Conservation (phyloP, 768 basidiomycete species). For the Clitopilus hobsonii region DNA sequence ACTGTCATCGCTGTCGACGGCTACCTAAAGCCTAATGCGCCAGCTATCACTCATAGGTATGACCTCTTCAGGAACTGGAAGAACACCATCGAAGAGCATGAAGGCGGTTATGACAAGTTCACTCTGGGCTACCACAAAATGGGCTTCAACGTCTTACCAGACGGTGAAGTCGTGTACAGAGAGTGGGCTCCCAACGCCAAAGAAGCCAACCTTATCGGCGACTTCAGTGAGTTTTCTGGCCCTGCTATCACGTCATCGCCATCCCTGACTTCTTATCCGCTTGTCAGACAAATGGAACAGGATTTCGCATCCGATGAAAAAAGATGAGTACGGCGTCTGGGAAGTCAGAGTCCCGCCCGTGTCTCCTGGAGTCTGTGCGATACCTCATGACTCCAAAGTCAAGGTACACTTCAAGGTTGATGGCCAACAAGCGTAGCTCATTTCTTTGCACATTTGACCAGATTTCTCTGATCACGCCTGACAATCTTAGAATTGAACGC, state of each 20-base stretch:
- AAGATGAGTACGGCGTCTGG: conserved; percentile 85
- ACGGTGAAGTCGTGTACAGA: conserved; percentile 74
- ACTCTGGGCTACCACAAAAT: conserved; percentile 75
- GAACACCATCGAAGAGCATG: conserved; percentile 63
- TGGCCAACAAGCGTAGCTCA: neutral
- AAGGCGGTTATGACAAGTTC: conserved; percentile 83
- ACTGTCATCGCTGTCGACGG: conserved; percentile 60
- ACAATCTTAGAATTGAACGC: conserved; percentile 81
- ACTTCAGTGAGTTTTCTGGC: conserved; percentile 78
- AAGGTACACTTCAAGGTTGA: conserved; percentile 52
- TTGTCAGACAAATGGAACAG: conserved; percentile 82
- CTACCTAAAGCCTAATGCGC: conserved; percentile 71
- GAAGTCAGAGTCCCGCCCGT: conserved; percentile 73
- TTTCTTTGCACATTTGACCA: conserved; percentile 24
- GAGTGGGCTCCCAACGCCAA: conserved; percentile 95
- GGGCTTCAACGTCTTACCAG: conserved; percentile 68
- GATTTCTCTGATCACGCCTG: conserved; percentile 89
- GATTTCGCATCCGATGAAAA: conserved; percentile 79
- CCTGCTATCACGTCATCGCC: neutral
- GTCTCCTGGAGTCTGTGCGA: conserved; percentile 66
- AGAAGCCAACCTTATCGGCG: conserved; percentile 84
- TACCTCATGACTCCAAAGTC: conserved; percentile 92
- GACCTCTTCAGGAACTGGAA: conserved; percentile 72
- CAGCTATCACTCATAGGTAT: conserved; percentile 65
- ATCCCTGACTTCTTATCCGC: conserved; percentile 1